Base-by-base conservation (phyloP, 495 filamentous ascomycete genomes). In the Evernia prunastri region DNA sequence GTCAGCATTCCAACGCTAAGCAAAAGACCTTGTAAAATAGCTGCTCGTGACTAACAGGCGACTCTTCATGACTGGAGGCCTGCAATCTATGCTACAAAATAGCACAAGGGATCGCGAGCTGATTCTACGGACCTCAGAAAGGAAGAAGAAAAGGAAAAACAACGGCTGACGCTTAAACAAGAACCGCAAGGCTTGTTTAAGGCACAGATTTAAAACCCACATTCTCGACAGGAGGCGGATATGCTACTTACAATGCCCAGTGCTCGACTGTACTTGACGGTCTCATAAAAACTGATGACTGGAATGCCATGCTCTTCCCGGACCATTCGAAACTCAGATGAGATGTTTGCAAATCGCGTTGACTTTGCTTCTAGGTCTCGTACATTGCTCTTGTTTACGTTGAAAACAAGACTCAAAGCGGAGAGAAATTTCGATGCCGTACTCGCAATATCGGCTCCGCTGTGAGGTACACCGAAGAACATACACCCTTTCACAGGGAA, bases 391-490 rank as follows among this genome's bases (percentile, higher is more conserved):
- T 25, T 51, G 20, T 63, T 63, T 25, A 56, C 7, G 23, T 56
- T 56, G 47, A 63, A 37, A 10, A 56, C 60, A 9, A 0, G 23
- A 35, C 31, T n/a, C 60, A 63, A 56, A 4, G 36, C 23, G 11
- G 20, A 59, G 25, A 63, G 60, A 27, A 63, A 36, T 10, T 4
- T 13, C 25, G 25, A 53, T 20, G 47, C 42, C 7, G 2, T 51
- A 8, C n/a, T 33, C 4, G 60, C 60, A 39, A 54, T 23, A n/a
- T 56, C 35, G 17, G 60, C 31, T 27, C 60, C 60, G 56, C 31
- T 42, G 47, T 63, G 42, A 15, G 60, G 60, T 23, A 63, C 60
- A 25, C 42, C 60, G 20, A 63, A 56, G n/a, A 63, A 63, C 27
- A 63, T 33, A 23, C 60, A 63, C 5, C 42, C 60, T 56, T 63